Base-by-base conservation (phyloP, 768 basidiomycete species). In the Dictyophora rubrovolvata region DNA sequence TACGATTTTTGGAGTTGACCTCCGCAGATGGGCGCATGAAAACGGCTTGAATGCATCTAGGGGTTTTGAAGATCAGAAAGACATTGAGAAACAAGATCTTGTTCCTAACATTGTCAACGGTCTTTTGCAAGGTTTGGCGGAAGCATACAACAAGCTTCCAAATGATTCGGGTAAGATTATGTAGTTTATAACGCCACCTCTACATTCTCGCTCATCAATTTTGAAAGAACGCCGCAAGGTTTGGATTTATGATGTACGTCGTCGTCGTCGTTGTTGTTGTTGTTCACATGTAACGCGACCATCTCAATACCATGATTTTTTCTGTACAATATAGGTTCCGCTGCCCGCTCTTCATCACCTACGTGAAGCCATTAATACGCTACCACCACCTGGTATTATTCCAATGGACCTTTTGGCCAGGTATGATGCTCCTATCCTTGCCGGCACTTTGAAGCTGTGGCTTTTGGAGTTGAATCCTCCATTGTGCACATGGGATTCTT, bases 401-500 rank as follows among this genome's bases (percentile, higher is more conserved):
- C 71, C 79, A 6, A 63, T 71, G 11, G 76, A 85, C 20, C 80
- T 88, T 63, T 73, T 89, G 16, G 75, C 77, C 23, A 84, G 84
- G 63, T 91, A 87, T 68, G 92, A 97, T 65, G 78, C 87, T 0
- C 92, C 94, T 16, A 84, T 95, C 18, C 79, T 95, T 33, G 93
- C 94, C 1, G 84, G 85, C 56, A 77, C 84, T 14, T 71, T 94
- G 67, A 97, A 94, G 72, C 73, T 98, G 14, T 97, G 92, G 89
- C 68, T 85, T 21, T 76, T 96, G n/a, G 94, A 98, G 69, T 79
- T 98, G 23, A 84, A 92, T 66, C 89, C 91, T 8, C 93, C 95
- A 23, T 69, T 96, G 11, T 79, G 83, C 17, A 73, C 88, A 51
- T 95, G 86, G 77, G 91, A 94, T 65, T 83, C 87, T 49, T 98